phyloP scores from a whole-genome alignment of 768 basidiomycete species.

The Paxillus rubicundulus region DNA sequence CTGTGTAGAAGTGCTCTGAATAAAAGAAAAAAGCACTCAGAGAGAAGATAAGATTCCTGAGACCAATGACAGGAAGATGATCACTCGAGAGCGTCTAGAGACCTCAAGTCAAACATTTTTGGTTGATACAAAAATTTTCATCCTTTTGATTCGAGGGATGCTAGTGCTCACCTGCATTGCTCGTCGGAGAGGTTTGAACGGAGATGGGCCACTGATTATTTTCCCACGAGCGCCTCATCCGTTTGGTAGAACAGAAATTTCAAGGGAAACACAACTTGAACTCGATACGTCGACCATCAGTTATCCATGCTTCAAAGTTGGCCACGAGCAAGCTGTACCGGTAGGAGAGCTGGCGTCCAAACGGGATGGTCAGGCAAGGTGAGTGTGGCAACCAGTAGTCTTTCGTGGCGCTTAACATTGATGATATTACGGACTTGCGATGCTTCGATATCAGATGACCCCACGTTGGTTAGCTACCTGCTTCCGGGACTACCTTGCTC shows the following conservation, averaged over 20 bases:
- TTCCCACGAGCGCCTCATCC: no score
- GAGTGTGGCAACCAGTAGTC: no score
- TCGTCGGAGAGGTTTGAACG: neutral
- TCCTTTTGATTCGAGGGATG: slow-evolving; percentile 5
- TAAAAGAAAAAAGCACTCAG: slow-evolving; percentile 18
- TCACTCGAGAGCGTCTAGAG: slow-evolving; percentile 29
- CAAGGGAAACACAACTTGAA: no score
- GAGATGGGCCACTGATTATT: no score
- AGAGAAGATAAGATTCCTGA: slow-evolving; percentile 33
- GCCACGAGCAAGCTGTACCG: no score
- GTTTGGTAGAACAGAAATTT: neutral
- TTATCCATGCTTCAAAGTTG: no score
- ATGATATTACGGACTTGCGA: neutral
- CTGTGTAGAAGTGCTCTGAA: neutral
- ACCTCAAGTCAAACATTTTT: slow-evolving; percentile 24
- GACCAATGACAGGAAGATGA: slow-evolving; percentile 10
- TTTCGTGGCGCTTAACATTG: no score
- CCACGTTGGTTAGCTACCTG: neutral
- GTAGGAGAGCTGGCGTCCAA: no score
- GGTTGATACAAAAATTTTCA: slow-evolving; percentile 24
- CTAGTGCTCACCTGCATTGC: slow-evolving; percentile 1
- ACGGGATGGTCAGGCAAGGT: no score
- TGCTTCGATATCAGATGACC: neutral
- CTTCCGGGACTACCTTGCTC: no score
- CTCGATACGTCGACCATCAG: no score